phyloP scores from a whole-genome alignment of 1,284 basidiomycete species.

The Phellinidium pouzarii region DNA sequence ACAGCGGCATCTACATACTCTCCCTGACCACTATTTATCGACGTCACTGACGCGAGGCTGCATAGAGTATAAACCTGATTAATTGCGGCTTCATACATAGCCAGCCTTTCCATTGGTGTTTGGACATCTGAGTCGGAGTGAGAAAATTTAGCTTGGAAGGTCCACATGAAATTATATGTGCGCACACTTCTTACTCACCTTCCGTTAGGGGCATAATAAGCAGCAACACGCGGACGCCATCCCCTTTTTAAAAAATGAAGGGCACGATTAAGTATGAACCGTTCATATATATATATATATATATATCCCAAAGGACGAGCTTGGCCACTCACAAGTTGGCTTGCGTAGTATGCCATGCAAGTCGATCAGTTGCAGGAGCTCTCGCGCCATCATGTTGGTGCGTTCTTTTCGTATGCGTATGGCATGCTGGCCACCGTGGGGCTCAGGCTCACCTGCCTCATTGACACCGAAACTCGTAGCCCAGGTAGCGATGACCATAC shows the following conservation, averaged over 20 bases:
- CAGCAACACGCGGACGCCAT: conserved; percentile 73
- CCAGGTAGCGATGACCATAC: conserved; percentile 75
- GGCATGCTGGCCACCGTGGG: conserved; percentile 30
- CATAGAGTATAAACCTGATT: conserved; percentile 70
- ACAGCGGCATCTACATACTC: conserved; percentile 55
- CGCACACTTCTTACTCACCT: conserved; percentile 55
- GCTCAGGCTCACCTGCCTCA: conserved; percentile 53
- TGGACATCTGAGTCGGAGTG: conserved; percentile 34
- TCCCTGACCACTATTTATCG: conserved; percentile 45
- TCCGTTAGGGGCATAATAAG: conserved; percentile 76
- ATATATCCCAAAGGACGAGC: not conserved
- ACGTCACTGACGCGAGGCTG: conserved; percentile 38
- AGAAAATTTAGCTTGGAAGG: conserved; percentile 15
- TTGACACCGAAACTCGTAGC: conserved; percentile 81
- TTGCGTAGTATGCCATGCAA: conserved; percentile 70
- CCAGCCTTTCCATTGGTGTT: conserved; percentile 44
- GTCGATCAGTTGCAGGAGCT: conserved; percentile 75
- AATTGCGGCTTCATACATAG: conserved; percentile 57
- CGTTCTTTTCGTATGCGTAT: conserved; percentile 35
- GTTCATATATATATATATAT: not conserved
- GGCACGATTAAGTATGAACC: not conserved
- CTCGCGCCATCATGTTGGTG: conserved; percentile 55
- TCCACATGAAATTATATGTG: conserved; percentile 14
- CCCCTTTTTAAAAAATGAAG: conserved; percentile 29
- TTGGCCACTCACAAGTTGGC: conserved; percentile 48